A percentile compares a stretch with the other conserved stretches of the same genome.
Conservation (phyloP, 345 rosid species). For the Acer negundo region DNA sequence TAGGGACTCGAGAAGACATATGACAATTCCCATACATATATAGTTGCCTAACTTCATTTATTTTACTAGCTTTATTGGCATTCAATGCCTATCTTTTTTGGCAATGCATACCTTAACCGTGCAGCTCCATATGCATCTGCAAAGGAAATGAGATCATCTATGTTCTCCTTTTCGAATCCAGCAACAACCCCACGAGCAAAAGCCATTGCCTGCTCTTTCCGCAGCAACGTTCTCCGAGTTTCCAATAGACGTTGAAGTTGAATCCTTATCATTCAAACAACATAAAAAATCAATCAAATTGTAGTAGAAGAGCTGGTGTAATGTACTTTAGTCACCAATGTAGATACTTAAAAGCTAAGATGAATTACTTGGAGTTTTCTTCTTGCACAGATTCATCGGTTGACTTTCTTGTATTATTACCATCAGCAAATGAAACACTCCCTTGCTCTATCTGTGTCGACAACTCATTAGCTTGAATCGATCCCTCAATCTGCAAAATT, state of each 20-base stretch:
- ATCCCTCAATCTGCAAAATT: conserved; percentile 69
- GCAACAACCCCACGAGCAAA: conserved; percentile 82
- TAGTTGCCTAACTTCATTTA: neutral
- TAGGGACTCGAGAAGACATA: neutral
- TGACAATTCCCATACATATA: neutral
- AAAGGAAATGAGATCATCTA: conserved; percentile 71
- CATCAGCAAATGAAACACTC: conserved; percentile 23
- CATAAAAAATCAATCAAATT: conserved; percentile 19
- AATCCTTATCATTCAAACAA: conserved; percentile 43
- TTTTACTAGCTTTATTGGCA: neutral
- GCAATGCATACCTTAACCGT: conserved; percentile 53
- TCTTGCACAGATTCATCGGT: conserved; percentile 42
- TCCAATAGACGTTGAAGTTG: conserved; percentile 76
- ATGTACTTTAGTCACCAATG: conserved; percentile 4
- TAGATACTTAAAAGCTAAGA: conserved; percentile 5
- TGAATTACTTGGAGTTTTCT: conserved; percentile 73
- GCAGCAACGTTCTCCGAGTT: conserved; percentile 66
- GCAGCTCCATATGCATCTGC: conserved; percentile 87
- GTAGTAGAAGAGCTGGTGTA: neutral
- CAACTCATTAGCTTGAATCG: conserved; percentile 60
- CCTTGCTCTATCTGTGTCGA: conserved; percentile 45
- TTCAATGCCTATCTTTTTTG: neutral
- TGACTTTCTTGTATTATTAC: conserved; percentile 37
- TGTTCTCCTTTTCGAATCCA: conserved; percentile 66
- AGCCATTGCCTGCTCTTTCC: conserved; percentile 86